Base-by-base conservation (phyloP, 2,329 filamentous ascomycete genomes). In the Ceratocystis alfenasii region DNA sequence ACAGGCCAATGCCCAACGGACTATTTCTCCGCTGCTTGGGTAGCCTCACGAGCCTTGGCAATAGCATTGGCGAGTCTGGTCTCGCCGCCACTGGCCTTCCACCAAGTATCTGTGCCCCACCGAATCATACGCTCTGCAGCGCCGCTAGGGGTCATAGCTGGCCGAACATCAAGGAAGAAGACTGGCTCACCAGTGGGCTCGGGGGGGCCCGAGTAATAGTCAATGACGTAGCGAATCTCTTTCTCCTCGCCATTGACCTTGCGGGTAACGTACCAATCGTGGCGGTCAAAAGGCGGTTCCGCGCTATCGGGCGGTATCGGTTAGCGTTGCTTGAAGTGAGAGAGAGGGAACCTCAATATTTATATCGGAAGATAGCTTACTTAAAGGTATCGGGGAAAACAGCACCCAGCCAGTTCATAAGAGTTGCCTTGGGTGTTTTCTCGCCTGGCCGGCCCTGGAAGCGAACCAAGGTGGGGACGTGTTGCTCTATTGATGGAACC, bases 81-180 rank as follows among this genome's bases (percentile, higher is more conserved):
- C 57, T 67, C 66, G 12, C 85, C 89, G 0, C 92, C 92, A 65
- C 85, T 89, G 0, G 91, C 91, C 70, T 83, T 86, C 86, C 90
- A 96, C 94, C 94, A 99, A 7, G 95, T 83, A 75, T 97, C 93
- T 8, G 89, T 91, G 63, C 91, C 88, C 90, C 92, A 97, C 72
- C 91, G 81, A 73, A 96, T 84, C 68, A 91, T 76, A 63, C 94
- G 83, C 79, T 97, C 94, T 2, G 86, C 84, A 0, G 90, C 88
- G 30, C 87, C 87, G 0, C 83, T 87, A 2, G 91, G 91, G 0
- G 89, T 90, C 53, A 96, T 77, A 2, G 94, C 94, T 1, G 94
- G 94, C 69, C 94, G 83, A 22, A 99, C 94, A 73, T 99, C 94
- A 65, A 99, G 83, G 74, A 87, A 96, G 78, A 99, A 99, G 5